These are phyloP conservation scores for Tremellales sp. DNA, from an alignment of 1,284 basidiomycete genomes.

Conservation along the genomic window DNA sequence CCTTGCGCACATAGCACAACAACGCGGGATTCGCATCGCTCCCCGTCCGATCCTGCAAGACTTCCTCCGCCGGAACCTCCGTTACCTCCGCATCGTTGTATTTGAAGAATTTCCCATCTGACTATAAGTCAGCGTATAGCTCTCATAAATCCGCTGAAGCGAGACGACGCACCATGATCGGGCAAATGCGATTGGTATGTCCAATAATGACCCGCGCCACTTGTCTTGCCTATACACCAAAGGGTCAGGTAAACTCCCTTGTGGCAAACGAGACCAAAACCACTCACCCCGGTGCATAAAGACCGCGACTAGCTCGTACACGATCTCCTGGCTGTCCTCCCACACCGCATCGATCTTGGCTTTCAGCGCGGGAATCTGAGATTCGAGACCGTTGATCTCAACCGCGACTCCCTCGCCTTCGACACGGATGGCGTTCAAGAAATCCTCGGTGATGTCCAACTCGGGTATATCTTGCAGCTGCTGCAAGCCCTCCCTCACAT, in stretches of 20 bases:
- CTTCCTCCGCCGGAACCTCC: slow-evolving; percentile 34
- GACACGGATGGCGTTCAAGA: slow-evolving; percentile 41
- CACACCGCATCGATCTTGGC: slow-evolving; percentile 71
- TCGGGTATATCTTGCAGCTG: slow-evolving; percentile 54
- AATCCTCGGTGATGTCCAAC: slow-evolving; percentile 42
- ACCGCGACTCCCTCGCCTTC: slow-evolving; percentile 57
- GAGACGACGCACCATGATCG: slow-evolving; percentile 33
- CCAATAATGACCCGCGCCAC: slow-evolving; percentile 48
- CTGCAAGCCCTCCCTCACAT: slow-evolving; percentile 26
- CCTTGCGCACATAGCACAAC: slow-evolving; percentile 48
- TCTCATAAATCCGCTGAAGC: not conserved
- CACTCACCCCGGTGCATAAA: slow-evolving; percentile 83
- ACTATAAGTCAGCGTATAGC: not conserved
- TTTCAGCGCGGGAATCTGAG: slow-evolving; percentile 59
- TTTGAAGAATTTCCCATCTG: slow-evolving; percentile 82
- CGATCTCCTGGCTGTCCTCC: slow-evolving; percentile 62
- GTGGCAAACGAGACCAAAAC: slow-evolving; percentile 48
- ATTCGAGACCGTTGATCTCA: slow-evolving; percentile 64
- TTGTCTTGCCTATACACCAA: slow-evolving; percentile 58
- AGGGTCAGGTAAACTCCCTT: slow-evolving; percentile 35
- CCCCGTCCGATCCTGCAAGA: slow-evolving; percentile 42
- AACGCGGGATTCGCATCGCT: slow-evolving; percentile 48
- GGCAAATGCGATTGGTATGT: slow-evolving; percentile 47
- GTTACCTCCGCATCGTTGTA: slow-evolving; percentile 86
- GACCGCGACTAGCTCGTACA: slow-evolving; percentile 89